Base-by-base conservation (phyloP, 2,329 filamentous ascomycete genomes). In the Myriosclerotinia duriaeana region DNA sequence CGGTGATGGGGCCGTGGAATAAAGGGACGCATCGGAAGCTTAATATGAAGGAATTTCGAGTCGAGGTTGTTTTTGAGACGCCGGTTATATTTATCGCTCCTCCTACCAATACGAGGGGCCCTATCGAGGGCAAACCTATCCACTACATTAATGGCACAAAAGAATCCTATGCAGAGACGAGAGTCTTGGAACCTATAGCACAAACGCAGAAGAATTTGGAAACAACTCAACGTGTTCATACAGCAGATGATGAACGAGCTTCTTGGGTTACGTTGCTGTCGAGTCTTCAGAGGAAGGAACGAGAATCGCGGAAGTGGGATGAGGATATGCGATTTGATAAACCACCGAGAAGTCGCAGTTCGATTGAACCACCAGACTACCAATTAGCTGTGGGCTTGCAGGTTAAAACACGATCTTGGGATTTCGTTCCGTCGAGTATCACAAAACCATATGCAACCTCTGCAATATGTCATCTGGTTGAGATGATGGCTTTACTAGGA, bases 231-330 rank as follows among this genome's bases (percentile, higher is more conserved):
- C 68, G 71, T 26, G 78, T 86, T 0, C 83, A 84, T 68, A 86
- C 84, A 2, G 82, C 83, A 7, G 82, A 86, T 70, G 84, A 85
- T 65, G 84, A 86, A 71, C 76, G 80, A n/a, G 82, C 82, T 3
- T 84, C 83, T 0, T 86, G 84, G 84, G 77, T 83, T 5, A 78
- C 78, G 8, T 74, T 86, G 14, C 77, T 86, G n/a, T 79, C 79
- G 4, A 78, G 80, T 14, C 71, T 85, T 0, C 83, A 86, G 65
- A 72, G 73, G 20, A 83, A 85, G 79, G 84, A 86, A 71, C 65
- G 71, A 0, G 76, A 79, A 20, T 85, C 83, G 5, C 71, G 75
- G n/a, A 68, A 73, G 3, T 86, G 84, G 84, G 20, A 76, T 67
- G 1, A 46, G 7, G 12, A 42, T 1, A 17, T 40, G 34, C 66